Evolutionary conservation across 1,139 yeast genomes (phyloP).

Genomic region (Saccharomyces uvarum): DNA sequence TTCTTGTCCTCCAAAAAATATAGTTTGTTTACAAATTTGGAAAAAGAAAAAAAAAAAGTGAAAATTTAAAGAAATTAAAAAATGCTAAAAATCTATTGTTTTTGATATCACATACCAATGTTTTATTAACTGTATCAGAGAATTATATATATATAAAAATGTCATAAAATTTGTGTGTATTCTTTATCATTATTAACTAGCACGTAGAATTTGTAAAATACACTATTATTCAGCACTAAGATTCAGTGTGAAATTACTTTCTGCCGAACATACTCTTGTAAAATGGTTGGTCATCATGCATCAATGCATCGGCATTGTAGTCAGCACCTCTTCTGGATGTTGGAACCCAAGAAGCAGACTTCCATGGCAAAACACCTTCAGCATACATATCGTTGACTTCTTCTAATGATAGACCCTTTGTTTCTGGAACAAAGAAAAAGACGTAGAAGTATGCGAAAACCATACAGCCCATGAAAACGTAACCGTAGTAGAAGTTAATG

Average conservation of each 20-base stretch:
- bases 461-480: conserved; percentile 63
- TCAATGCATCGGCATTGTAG: conserved; percentile 12
- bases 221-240: not conserved
- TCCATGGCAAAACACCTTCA: conserved; percentile 37
- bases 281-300: conserved; percentile 12
- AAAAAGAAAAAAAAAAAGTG: too few relatives aligned
- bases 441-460: conserved; percentile 52
- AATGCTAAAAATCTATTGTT: not conserved
- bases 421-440: conserved; percentile 57
- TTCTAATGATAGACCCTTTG: conserved; percentile 61
- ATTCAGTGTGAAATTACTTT: not conserved
- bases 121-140: conserved; percentile 1
- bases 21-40: not conserved
- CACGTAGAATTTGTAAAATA: not conserved
- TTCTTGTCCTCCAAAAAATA: not conserved
- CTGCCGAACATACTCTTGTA: conserved; percentile 19
- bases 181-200: conserved; percentile 1
- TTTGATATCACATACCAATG: not conserved
- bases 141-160: not conserved
- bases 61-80: not conserved
- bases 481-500: conserved; percentile 43
- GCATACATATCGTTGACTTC: conserved; percentile 56
- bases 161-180: not conserved
- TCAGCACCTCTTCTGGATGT: conserved; percentile 28
- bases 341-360: conserved; percentile 29